These are phyloP conservation scores for Cajanus cajan DNA, from an alignment of 306 rosid species.

Conservation along the genomic window DNA sequence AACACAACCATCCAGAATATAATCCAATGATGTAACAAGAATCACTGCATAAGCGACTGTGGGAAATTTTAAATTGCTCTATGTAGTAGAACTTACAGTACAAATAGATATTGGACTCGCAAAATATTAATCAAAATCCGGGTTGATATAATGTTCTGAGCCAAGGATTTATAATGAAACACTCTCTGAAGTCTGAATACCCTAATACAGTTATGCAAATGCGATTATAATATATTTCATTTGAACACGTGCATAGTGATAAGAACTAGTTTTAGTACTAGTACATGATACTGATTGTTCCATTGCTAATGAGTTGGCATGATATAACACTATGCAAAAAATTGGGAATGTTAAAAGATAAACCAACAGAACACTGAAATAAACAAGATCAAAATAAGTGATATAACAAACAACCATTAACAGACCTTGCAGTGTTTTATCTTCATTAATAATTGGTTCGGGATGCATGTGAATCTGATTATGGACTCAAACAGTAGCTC, in stretches of 20 bases:
- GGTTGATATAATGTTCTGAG: background rate
- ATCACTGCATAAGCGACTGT: background rate
- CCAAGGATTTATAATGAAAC: background rate
- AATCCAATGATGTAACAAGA: background rate
- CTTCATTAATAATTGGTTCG: constrained; percentile 30
- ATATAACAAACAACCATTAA: constrained; percentile 36
- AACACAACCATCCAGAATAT: background rate
- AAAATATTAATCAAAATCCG: background rate
- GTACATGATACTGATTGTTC: background rate
- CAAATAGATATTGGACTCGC: background rate
- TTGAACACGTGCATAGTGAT: background rate
- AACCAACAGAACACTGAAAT: background rate
- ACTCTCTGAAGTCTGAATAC: background rate
- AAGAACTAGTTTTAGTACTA: background rate
- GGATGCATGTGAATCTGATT: constrained; percentile 56
- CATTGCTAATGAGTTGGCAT: background rate
- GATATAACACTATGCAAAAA: background rate
- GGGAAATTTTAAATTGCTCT: background rate
- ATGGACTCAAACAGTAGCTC: constrained; percentile 54
- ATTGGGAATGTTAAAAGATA: background rate
- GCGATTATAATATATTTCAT: background rate
- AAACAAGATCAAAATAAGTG: background rate
- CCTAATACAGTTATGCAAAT: background rate
- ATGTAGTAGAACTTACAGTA: background rate
- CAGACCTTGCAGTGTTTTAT: constrained; percentile 65